Conservation (phyloP, 306 rosid genomes). For the Fragaria nilgerrensis region DNA sequence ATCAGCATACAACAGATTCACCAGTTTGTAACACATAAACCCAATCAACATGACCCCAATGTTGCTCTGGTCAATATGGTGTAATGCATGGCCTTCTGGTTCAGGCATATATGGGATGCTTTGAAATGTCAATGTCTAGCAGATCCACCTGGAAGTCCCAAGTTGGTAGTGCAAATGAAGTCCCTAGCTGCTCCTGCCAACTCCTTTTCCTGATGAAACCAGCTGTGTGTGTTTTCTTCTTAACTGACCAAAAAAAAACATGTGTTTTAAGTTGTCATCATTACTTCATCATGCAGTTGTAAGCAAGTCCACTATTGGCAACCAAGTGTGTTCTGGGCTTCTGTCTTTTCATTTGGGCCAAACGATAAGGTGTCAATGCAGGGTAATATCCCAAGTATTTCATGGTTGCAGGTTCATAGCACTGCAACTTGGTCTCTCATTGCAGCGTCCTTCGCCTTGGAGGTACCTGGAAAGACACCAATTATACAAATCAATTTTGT, state of each 20-base stretch:
- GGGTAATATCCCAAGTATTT: constrained; percentile 82
- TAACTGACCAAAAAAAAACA: too few relatives aligned
- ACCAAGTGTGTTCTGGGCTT: too few relatives aligned
- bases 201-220: background rate
- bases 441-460: constrained; percentile 74
- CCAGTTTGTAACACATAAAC: background rate
- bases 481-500: background rate
- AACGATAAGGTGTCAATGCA: constrained; percentile 57
- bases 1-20: background rate
- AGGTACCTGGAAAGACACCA: constrained; percentile 56
- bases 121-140: background rate
- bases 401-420: constrained; percentile 95
- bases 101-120: background rate
- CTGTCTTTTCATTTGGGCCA: too few relatives aligned
- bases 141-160: background rate
- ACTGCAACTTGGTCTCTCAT: constrained; percentile 64
- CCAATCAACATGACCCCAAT: background rate
- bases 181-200: background rate
- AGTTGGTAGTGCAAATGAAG: background rate
- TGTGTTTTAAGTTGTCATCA: too few relatives aligned
- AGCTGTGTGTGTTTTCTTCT: too few relatives aligned
- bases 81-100: background rate
- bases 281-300: too few relatives aligned
- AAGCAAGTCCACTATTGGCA: too few relatives aligned
- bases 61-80: background rate